Conservation (phyloP, 148 eudicot species). For the Persicaria maculosa region DNA sequence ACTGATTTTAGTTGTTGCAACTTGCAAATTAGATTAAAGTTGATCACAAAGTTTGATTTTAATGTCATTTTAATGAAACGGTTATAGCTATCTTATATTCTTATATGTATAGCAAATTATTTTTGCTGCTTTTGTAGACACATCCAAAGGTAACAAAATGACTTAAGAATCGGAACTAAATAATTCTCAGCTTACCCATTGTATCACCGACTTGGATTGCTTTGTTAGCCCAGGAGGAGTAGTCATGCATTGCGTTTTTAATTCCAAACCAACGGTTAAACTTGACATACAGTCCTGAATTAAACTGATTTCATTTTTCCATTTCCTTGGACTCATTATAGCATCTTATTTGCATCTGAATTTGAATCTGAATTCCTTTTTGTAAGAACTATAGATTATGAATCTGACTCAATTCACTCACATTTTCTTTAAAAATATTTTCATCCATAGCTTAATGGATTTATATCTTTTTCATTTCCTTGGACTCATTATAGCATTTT, state of each 20-base stretch:
- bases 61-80: not conserved
- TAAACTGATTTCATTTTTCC: too few relatives aligned
- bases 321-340: too few relatives aligned
- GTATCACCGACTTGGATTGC: conserved; percentile 6
- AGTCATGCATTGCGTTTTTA: not conserved
- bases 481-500: too few relatives aligned
- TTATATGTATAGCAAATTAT: not conserved
- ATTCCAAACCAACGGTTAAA: too few relatives aligned
- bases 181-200: not conserved
- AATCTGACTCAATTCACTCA: too few relatives aligned
- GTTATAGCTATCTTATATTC: not conserved
- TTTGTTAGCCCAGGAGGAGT: conserved; percentile 8
- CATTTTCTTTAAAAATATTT: too few relatives aligned
- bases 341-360: too few relatives aligned
- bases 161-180: not conserved
- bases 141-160: not conserved
- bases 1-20: not conserved
- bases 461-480: too few relatives aligned
- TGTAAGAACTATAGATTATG: too few relatives aligned
- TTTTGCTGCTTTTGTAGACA: not conserved
- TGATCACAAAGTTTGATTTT: conserved; percentile 7
- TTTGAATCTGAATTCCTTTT: too few relatives aligned
- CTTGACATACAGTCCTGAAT: too few relatives aligned
- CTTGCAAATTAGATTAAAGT: not conserved
- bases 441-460: too few relatives aligned